These are phyloP conservation scores for Leavenworthia alabamica DNA, from an alignment of 345 rosid species.

Conservation along the genomic window DNA sequence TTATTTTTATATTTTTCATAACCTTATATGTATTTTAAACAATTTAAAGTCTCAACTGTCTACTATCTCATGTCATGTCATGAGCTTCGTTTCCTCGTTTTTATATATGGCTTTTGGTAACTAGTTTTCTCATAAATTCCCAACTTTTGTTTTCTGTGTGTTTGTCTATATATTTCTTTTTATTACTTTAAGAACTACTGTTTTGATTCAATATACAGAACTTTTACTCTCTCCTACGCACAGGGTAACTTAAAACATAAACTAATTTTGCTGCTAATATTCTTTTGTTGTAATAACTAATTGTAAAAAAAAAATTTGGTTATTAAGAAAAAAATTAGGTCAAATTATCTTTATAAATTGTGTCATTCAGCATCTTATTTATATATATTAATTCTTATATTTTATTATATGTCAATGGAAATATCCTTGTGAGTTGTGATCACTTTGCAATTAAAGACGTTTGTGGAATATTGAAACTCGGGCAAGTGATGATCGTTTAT, in stretches of 20 bases:
- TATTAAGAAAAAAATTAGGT: background rate
- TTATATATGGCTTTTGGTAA: constrained; percentile 7
- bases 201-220: background rate
- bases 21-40: background rate
- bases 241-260: background rate
- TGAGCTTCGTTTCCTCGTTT: constrained; percentile 10
- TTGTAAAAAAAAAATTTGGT: background rate
- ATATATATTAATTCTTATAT: background rate
- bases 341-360: background rate
- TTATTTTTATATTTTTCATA: background rate
- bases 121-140: constrained; percentile 16
- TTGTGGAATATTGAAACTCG: background rate
- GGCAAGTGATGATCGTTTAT: background rate
- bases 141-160: background rate
- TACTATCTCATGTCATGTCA: constrained; percentile 11
- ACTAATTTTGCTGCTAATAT: background rate
- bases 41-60: constrained; percentile 4
- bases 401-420: background rate
- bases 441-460: background rate
- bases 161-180: background rate
- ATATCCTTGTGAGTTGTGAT: background rate
- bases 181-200: background rate
- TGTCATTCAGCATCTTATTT: background rate
- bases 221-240: background rate
- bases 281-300: background rate